These are phyloP conservation scores for Volutella citrinella DNA, from an alignment of 2,329 filamentous ascomycete species.

Conservation along the genomic window DNA sequence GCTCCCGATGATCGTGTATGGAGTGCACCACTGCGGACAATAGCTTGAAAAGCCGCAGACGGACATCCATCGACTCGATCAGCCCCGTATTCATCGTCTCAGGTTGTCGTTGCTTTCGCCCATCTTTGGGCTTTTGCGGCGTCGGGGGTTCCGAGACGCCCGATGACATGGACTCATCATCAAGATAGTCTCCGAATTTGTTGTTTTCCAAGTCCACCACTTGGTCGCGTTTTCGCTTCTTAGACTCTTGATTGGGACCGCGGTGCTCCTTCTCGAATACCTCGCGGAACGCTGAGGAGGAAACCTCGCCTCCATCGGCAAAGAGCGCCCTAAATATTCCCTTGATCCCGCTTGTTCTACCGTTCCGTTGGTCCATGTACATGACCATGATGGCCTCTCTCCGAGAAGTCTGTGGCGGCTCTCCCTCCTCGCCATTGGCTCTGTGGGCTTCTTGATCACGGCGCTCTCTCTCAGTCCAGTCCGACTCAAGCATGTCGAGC, in stretches of 20 bases:
- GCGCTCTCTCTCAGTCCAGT: conserved; percentile 59
- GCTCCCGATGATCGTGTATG: conserved; percentile 39
- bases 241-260: conserved; percentile 36
- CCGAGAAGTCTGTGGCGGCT: conserved; percentile 33
- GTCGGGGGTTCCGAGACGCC: conserved; percentile 45
- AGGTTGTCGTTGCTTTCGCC: conserved; percentile 16
- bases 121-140: conserved; percentile 35
- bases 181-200: conserved; percentile 58
- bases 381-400: conserved; percentile 56
- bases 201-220: conserved; percentile 57
- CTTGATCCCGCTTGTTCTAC: conserved; percentile 45
- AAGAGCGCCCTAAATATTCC: conserved; percentile 65
- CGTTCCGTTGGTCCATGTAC: conserved; percentile 51
- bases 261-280: conserved; percentile 64
- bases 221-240: conserved; percentile 48
- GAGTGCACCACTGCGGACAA: conserved; percentile 46
- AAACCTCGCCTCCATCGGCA: conserved; percentile 58
- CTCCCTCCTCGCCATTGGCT: conserved; percentile 16
- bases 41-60: conserved; percentile 61
- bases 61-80: conserved; percentile 56
- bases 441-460: conserved; percentile 39
- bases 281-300: conserved; percentile 56
- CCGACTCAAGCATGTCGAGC: conserved; percentile 71
- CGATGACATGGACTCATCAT: conserved; percentile 52
- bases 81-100: conserved; percentile 26